Conservation (phyloP, 805 yeast genomes). For the Metschnikowia amazonensis region DNA sequence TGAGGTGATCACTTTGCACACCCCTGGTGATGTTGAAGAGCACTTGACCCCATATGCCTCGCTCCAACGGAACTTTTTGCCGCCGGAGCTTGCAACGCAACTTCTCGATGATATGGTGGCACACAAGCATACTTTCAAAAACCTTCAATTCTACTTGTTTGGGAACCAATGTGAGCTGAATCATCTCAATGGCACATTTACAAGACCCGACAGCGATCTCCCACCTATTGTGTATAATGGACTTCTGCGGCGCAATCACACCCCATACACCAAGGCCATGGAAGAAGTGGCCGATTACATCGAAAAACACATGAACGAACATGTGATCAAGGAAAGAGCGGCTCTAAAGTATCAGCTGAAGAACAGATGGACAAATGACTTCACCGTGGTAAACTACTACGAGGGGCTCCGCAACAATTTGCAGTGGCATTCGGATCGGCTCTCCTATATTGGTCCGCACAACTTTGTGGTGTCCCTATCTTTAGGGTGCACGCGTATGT, state of each 20-base stretch:
- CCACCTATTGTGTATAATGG: constrained; percentile 44
- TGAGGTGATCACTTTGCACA: constrained; percentile 39
- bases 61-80: constrained; percentile 50
- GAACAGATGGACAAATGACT: constrained; percentile 48
- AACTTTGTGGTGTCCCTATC: constrained; percentile 65
- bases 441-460: constrained; percentile 70
- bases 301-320: constrained; percentile 35
- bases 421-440: constrained; percentile 75
- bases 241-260: constrained; percentile 18
- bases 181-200: constrained; percentile 39
- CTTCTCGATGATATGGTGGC: constrained; percentile 42
- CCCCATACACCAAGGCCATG: constrained; percentile 39
- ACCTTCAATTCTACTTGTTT: constrained; percentile 54
- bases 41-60: constrained; percentile 48
- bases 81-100: constrained; percentile 44
- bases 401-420: constrained; percentile 47
- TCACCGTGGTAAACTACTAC: constrained; percentile 57
- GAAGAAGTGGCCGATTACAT: constrained; percentile 35
- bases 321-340: constrained; percentile 29
- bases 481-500: constrained; percentile 67
- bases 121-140: constrained; percentile 37
- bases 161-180: constrained; percentile 59
- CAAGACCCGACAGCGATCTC: constrained; percentile 17
- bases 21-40: constrained; percentile 48
- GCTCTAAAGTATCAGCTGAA: constrained; percentile 36